Conservation (phyloP, 2,329 filamentous ascomycete genomes). For the Apiospora marii region DNA sequence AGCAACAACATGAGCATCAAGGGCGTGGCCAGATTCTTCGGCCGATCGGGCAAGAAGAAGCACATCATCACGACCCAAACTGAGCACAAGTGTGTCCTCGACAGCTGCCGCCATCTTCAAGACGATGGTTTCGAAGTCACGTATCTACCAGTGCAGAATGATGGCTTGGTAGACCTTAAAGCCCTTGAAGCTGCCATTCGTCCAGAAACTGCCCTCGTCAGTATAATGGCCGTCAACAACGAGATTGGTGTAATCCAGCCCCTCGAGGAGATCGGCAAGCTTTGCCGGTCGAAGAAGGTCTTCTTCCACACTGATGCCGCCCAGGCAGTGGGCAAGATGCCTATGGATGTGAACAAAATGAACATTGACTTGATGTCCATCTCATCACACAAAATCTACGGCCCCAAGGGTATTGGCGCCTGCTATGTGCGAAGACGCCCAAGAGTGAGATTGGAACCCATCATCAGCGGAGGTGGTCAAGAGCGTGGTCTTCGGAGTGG, state of each 20-base stretch:
- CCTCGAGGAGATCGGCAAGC: slow-evolving; percentile 87
- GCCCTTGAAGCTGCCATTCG: slow-evolving; percentile 88
- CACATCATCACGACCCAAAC: slow-evolving; percentile 98
- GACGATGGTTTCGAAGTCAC: slow-evolving; percentile 97
- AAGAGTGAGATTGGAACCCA: slow-evolving; percentile 90
- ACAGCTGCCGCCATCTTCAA: slow-evolving; percentile 95
- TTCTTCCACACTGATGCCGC: slow-evolving; percentile 98
- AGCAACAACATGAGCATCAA: slow-evolving; percentile 99
- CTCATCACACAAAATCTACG: slow-evolving; percentile 98
- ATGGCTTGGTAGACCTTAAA: slow-evolving; percentile 84
- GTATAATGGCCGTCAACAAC: slow-evolving; percentile 99
- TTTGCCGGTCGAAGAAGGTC: slow-evolving; percentile 90
- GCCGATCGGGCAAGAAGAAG: slow-evolving; percentile 92
- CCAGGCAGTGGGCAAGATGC: slow-evolving; percentile 98
- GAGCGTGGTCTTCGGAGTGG: slow-evolving; percentile 95
- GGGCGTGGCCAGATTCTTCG: slow-evolving; percentile 95
- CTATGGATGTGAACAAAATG: slow-evolving; percentile 95
- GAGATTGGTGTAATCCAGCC: slow-evolving; percentile 99
- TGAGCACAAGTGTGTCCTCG: slow-evolving; percentile 98
- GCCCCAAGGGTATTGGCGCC: slow-evolving; percentile 94
- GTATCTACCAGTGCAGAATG: slow-evolving; percentile 89
- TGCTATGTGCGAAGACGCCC: slow-evolving; percentile 95
- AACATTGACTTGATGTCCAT: slow-evolving; percentile 99
- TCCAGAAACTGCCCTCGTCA: slow-evolving; percentile 90
- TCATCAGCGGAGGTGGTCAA: slow-evolving; percentile 96